Evolutionary conservation across 495 filamentous ascomycete species (phyloP).

Genomic region (Sordaria brevicollis): DNA sequence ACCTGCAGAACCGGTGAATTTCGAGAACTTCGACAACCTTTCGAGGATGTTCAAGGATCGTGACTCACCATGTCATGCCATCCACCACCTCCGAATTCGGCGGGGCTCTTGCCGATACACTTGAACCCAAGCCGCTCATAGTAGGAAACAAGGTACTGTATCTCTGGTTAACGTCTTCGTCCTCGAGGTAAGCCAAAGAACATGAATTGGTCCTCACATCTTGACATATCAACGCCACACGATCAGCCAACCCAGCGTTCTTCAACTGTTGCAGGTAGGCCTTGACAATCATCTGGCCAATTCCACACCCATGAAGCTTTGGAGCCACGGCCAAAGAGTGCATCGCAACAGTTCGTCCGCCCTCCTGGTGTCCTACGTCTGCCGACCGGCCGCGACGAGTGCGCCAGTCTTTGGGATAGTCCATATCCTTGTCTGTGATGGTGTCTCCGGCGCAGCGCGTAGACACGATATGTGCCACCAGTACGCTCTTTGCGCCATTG

Average conservation of each 20-base stretch:
- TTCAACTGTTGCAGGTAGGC: constrained; percentile 59
- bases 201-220: constrained; percentile 34
- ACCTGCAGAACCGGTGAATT: background rate
- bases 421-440: constrained; percentile 74
- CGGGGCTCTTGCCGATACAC: constrained; percentile 53
- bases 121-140: constrained; percentile 71
- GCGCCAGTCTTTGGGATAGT: constrained; percentile 55
- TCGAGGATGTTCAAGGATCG: background rate
- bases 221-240: constrained; percentile 69
- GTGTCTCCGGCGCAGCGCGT: constrained; percentile 50
- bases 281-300: constrained; percentile 68
- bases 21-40: background rate
- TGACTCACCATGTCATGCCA: constrained; percentile 62
- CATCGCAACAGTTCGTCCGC: constrained; percentile 62
- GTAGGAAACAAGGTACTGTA: constrained; percentile 51
- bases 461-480: constrained; percentile 76
- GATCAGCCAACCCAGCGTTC: constrained; percentile 54
- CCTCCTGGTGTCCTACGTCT: constrained; percentile 51
- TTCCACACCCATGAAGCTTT: constrained; percentile 58
- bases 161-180: constrained; percentile 3
- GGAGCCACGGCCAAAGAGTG: constrained; percentile 77
- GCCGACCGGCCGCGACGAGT: constrained; percentile 18
- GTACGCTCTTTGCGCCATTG: constrained; percentile 43
- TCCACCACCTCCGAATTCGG: constrained; percentile 61
- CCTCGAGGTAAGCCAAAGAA: background rate